Evolutionary conservation across 2,329 filamentous ascomycete species (phyloP).

Genomic region (Ambrosiella xylebori): DNA sequence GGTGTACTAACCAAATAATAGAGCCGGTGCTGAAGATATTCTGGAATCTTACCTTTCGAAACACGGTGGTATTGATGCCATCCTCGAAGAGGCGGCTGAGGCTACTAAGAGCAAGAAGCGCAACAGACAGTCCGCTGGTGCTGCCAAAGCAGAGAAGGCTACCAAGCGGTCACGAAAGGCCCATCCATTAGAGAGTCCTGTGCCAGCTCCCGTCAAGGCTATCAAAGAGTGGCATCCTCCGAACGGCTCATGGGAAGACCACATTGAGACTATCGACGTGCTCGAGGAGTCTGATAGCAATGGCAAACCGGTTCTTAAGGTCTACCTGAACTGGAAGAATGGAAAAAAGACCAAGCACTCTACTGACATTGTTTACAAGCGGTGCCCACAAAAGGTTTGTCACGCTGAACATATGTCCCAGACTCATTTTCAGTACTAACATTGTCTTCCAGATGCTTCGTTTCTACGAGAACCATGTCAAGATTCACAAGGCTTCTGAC

Average conservation of each 20-base stretch:
- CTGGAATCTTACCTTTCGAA: conserved; percentile 45
- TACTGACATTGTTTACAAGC: conserved; percentile 49
- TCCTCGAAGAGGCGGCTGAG: conserved; percentile 33
- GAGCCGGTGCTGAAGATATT: conserved; percentile 40
- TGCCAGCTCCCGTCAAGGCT: conserved; percentile 22
- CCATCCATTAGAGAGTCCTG: conserved; percentile 35
- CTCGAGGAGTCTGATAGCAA: conserved; percentile 45
- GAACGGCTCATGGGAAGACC: conserved; percentile 58
- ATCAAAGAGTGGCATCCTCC: conserved; percentile 42
- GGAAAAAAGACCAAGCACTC: conserved; percentile 58
- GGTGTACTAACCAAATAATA: conserved; percentile 16
- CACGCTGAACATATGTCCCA: neutral
- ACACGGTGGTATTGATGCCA: conserved; percentile 45
- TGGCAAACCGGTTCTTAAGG: conserved; percentile 31
- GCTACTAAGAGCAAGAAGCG: conserved; percentile 41
- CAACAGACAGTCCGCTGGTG: conserved; percentile 27
- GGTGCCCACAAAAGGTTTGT: conserved; percentile 59
- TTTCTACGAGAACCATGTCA: conserved; percentile 42
- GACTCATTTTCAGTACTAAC: neutral
- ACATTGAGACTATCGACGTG: conserved; percentile 53
- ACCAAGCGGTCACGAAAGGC: conserved; percentile 30
- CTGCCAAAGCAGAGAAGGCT: conserved; percentile 18
- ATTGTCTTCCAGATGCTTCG: conserved; percentile 32
- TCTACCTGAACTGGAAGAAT: conserved; percentile 59
- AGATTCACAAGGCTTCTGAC: conserved; percentile 25